Evolutionary conservation across 2,329 filamentous ascomycete species (phyloP).

Genomic region (Emmonsiellopsis sp.): DNA sequence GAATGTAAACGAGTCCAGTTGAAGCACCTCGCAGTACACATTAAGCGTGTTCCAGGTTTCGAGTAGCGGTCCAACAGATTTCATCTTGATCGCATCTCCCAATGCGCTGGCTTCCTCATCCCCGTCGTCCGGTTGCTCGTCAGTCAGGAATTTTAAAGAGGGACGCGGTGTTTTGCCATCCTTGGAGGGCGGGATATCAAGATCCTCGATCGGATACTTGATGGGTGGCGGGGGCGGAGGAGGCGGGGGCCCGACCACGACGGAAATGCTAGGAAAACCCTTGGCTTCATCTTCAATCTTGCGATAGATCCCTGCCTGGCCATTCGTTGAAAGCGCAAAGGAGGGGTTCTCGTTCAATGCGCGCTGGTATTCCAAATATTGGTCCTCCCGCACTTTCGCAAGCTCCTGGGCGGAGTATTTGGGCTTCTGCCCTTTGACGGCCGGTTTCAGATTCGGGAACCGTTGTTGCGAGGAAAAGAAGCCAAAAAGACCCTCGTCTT

Average conservation of each 20-base stretch:
- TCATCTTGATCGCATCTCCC: slow-evolving; percentile 57
- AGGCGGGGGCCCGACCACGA: slow-evolving; percentile 40
- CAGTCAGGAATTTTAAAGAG: slow-evolving; percentile 65
- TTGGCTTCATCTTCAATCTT: slow-evolving; percentile 1
- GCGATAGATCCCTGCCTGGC: slow-evolving; percentile 2
- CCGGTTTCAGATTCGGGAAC: slow-evolving; percentile 65
- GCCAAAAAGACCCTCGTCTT: slow-evolving; percentile 42
- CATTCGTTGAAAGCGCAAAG: slow-evolving; percentile 20
- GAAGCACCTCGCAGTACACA: slow-evolving; percentile 93
- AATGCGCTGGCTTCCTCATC: slow-evolving; percentile 27
- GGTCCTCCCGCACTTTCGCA: slow-evolving; percentile 37
- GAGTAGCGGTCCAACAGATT: slow-evolving; percentile 73
- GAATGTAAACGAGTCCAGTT: slow-evolving; percentile 93
- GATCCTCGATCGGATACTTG: slow-evolving; percentile 92
- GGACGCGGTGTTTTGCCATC: slow-evolving; percentile 58
- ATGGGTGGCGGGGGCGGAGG: slow-evolving; percentile 64
- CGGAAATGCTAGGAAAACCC: slow-evolving; percentile 26
- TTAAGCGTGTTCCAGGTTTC: slow-evolving; percentile 97
- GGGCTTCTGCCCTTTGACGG: slow-evolving; percentile 59
- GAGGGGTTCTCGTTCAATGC: slow-evolving; percentile 37
- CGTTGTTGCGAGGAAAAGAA: slow-evolving; percentile 43
- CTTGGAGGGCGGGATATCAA: slow-evolving; percentile 63
- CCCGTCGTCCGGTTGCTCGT: slow-evolving; percentile 48
- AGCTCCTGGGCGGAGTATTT: slow-evolving; percentile 42
- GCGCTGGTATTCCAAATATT: slow-evolving; percentile 41